Evolutionary conservation across 768 basidiomycete genomes (phyloP), one percentile per base, ranked within the genome.

Genomic region (Rhizopogon vesiculosus): DNA sequence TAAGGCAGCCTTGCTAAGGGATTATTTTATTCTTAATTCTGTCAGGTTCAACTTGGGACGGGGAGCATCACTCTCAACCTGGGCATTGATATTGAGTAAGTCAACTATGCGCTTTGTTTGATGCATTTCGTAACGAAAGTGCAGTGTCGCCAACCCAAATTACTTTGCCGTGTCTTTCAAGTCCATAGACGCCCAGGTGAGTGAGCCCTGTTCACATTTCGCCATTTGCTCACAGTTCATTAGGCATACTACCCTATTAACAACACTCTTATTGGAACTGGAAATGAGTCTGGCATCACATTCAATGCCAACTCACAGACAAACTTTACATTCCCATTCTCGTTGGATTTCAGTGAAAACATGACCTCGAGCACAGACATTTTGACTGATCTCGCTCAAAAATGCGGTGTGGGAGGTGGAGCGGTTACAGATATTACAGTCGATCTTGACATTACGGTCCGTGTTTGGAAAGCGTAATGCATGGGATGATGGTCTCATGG

Each of bases 91-190:
- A 83, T 91, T 60, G 76, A 79, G 87, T 89, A 61, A 54, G 86
- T 68, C 22, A 55, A 35, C 49, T 5, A 9, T 39, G 39, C 55
- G 3, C n/a, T 9, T 51, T n/a, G 25, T 39, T 49, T 42, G 2
- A 35, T 57, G 5, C 38, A 46, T 25, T 44, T 44, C 13, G 59
- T 58, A n/a, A 62, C 40, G 33, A 8, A 42, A 22, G n/a, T 55
- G 54, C 61, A 93, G 90, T 29, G 87, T 92, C 53, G 73, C 74
- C 64, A 93, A 93, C 63, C 91, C 91, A 29, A 93, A 93, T 67
- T 91, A 82, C 70, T 91, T 93, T 65, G 69, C 78, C 8, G 85
- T 88, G 9, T 77, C 76, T 18, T 78, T 93, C 68, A 78, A 79
- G 52, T 78, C 79, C 55, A 81, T 93, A 59, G 74, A 79, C 43